phyloP scores from a whole-genome alignment of 495 filamentous ascomycete species.

The Podospora pseudocomata region DNA sequence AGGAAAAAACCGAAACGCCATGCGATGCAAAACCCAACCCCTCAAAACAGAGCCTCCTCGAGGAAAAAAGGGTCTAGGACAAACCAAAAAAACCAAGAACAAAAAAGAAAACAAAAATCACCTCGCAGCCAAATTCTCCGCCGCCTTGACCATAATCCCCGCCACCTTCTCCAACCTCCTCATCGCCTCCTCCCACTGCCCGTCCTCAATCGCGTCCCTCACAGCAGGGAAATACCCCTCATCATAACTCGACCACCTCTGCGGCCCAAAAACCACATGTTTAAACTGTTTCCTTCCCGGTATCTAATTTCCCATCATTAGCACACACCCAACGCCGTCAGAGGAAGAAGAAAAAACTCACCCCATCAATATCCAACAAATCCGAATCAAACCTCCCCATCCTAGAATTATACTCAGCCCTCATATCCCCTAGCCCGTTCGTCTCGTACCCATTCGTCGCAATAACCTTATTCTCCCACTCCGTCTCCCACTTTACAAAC shows the following conservation, averaged over 20 bases:
- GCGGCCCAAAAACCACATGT: constrained; percentile 83
- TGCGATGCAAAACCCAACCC: background rate
- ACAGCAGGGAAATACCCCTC: constrained; percentile 81
- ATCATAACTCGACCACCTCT: constrained; percentile 66
- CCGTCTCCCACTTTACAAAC: constrained; percentile 69
- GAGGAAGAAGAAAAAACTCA: constrained; percentile 42
- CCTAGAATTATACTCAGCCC: constrained; percentile 64
- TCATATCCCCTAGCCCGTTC: constrained; percentile 56
- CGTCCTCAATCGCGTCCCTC: constrained; percentile 69
- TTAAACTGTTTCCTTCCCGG: constrained; percentile 92
- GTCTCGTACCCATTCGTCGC: constrained; percentile 67
- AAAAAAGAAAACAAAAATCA: background rate
- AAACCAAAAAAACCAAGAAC: background rate
- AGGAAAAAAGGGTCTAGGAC: background rate
- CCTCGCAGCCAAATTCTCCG: constrained; percentile 25
- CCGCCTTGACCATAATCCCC: constrained; percentile 61
- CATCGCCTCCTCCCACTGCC: constrained; percentile 68
- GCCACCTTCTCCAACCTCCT: constrained; percentile 70
- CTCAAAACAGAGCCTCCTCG: background rate
- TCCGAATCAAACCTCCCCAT: constrained; percentile 79
- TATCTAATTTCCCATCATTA: constrained; percentile 46
- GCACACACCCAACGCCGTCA: background rate
- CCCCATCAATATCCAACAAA: constrained; percentile 74
- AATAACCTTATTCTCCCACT: constrained; percentile 65
- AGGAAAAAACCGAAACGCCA: background rate